These are phyloP conservation scores for Rhodotorula diobovata DNA, from an alignment of 768 basidiomycete species.

Conservation along the genomic window DNA sequence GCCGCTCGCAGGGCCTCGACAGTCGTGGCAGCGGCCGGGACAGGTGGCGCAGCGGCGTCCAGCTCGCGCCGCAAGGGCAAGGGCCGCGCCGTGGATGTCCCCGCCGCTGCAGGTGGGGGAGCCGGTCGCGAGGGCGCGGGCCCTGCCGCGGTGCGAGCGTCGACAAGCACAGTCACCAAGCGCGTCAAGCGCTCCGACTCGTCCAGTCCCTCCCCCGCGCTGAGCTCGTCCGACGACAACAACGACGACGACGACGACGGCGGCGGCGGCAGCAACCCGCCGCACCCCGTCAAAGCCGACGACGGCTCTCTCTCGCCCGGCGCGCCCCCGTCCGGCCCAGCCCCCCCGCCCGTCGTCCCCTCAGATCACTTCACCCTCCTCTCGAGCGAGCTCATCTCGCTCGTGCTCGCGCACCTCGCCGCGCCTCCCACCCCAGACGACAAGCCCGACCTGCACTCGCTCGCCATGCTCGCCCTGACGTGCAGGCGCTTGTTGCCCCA, in stretches of 20 bases:
- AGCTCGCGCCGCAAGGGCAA: background rate
- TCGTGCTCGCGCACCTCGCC: slow-evolving; percentile 24
- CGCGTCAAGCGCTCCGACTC: slow-evolving; percentile 2
- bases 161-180: background rate
- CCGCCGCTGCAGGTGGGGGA: background rate
- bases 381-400: slow-evolving; percentile 26
- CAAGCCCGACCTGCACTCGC: slow-evolving; percentile 8
- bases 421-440: background rate
- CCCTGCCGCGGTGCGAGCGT: too few relatives aligned
- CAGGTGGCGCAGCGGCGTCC: too few relatives aligned
- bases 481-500: slow-evolving; percentile 17
- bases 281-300: too few relatives aligned
- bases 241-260: too few relatives aligned
- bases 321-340: too few relatives aligned
- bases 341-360: background rate
- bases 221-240: background rate
- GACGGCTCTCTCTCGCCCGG: background rate
- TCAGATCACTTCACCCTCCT: slow-evolving; percentile 29
- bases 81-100: too few relatives aligned
- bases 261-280: too few relatives aligned
- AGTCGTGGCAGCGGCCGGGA: too few relatives aligned
- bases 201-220: background rate
- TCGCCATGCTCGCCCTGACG: slow-evolving; percentile 6
- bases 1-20: background rate
- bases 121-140: background rate